Conservation (phyloP, 1,139 yeast genomes). For the Diutina siamensis region DNA sequence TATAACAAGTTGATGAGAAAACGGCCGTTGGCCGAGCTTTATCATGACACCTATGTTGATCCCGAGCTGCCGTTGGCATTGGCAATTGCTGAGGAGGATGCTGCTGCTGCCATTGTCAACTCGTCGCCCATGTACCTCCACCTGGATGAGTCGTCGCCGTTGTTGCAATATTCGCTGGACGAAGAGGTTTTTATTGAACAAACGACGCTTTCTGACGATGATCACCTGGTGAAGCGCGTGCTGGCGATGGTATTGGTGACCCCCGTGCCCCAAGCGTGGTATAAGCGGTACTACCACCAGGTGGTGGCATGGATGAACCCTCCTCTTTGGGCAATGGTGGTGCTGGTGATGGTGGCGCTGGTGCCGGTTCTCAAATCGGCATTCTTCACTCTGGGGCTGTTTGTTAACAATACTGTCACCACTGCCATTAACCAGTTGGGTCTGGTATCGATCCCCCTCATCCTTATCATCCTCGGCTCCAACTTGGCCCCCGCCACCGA, state of each 20-base stretch:
- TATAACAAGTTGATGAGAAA: conserved; percentile 57
- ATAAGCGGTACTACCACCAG: neutral
- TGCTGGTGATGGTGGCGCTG: conserved; percentile 76
- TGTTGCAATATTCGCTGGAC: conserved; percentile 2
- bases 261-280: neutral
- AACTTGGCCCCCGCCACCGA: conserved; percentile 58
- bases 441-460: conserved; percentile 78
- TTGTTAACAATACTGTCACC: conserved; percentile 4
- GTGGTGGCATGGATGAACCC: conserved; percentile 62
- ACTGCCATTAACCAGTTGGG: conserved; percentile 58
- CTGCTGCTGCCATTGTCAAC: neutral
- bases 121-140: neutral
- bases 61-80: neutral
- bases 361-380: conserved; percentile 55
- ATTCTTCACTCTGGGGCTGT: conserved; percentile 26
- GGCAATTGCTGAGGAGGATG: neutral
- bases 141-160: neutral
- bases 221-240: neutral
- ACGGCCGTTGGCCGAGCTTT: conserved; percentile 31
- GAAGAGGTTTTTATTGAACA: neutral
- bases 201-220: neutral
- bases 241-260: neutral
- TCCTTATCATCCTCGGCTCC: conserved; percentile 66
- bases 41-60: neutral
- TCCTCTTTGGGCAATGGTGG: conserved; percentile 85